Evolutionary conservation across 495 filamentous ascomycete genomes (phyloP).

Genomic region (Aspergillus saccharolyticus): DNA sequence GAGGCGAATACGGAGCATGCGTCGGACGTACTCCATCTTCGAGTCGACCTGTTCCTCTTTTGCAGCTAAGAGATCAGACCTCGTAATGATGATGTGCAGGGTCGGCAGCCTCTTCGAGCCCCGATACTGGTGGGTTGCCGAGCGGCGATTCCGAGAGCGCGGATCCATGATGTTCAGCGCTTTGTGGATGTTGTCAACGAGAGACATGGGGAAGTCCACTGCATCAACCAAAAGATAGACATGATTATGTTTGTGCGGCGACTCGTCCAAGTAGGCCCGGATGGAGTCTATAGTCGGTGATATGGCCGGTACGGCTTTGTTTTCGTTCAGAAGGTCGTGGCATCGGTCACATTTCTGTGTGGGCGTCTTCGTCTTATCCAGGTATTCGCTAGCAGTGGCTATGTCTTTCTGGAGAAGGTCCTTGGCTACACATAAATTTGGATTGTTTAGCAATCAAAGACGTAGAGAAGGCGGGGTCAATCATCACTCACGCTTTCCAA

Average conservation of each 20-base stretch:
- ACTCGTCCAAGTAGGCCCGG: slow-evolving; percentile 73
- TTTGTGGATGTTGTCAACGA: slow-evolving; percentile 61
- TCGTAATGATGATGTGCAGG: slow-evolving; percentile 83
- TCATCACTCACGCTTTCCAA: slow-evolving; percentile 19
- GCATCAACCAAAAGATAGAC: slow-evolving; percentile 98
- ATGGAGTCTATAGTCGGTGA: slow-evolving; percentile 78
- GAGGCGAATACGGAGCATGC: slow-evolving; percentile 67
- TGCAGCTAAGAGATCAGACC: slow-evolving; percentile 79
- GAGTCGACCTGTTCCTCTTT: slow-evolving; percentile 72
- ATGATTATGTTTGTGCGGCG: slow-evolving; percentile 81
- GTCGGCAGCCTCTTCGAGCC: slow-evolving; percentile 55
- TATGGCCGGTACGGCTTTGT: slow-evolving; percentile 58
- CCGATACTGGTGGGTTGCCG: slow-evolving; percentile 56
- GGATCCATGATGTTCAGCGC: slow-evolving; percentile 58
- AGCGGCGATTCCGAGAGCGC: slow-evolving; percentile 70
- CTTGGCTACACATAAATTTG: slow-evolving; percentile 22
- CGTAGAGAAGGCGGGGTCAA: neutral
- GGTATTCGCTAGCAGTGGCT: slow-evolving; percentile 16
- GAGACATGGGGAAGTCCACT: slow-evolving; percentile 91
- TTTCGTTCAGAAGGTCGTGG: slow-evolving; percentile 72
- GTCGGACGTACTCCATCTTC: slow-evolving; percentile 74
- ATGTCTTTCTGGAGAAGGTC: slow-evolving; percentile 38
- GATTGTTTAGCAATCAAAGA: slow-evolving; percentile 3
- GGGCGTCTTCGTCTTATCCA: slow-evolving; percentile 20
- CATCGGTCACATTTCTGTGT: slow-evolving; percentile 75